phyloP scores from a whole-genome alignment of 306 rosid species.

The Mimosa pudica region DNA sequence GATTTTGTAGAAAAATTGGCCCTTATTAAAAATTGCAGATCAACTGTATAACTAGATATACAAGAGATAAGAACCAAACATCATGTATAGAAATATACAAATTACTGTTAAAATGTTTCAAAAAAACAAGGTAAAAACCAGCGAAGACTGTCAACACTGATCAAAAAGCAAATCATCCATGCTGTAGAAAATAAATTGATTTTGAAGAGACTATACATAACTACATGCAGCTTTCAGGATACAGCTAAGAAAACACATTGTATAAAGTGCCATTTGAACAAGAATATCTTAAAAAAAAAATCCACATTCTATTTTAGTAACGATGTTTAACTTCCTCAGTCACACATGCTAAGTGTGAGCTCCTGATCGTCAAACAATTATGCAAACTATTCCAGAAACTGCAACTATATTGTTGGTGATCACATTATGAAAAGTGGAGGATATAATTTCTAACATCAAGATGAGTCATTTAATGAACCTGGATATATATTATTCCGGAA shows the following conservation, averaged over 20 bases:
- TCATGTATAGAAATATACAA: slow-evolving; percentile 15
- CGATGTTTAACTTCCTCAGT: not conserved
- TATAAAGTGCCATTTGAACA: not conserved
- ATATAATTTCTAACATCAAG: not conserved
- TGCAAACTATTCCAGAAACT: not conserved
- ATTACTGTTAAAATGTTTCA: not conserved
- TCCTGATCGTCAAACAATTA: not conserved
- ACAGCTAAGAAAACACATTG: not conserved
- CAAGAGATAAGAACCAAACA: slow-evolving; percentile 26
- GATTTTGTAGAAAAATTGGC: slow-evolving; percentile 34
- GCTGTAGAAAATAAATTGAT: not conserved
- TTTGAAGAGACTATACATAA: not conserved
- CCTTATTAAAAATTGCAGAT: slow-evolving; percentile 10
- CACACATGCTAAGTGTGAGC: not conserved
- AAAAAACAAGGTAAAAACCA: not conserved
- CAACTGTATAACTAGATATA: slow-evolving; percentile 15
- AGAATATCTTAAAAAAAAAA: not conserved
- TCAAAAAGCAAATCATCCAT: slow-evolving; percentile 4
- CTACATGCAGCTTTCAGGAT: not conserved
- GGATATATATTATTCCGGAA: slow-evolving; percentile 98
- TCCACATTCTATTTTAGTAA: not conserved
- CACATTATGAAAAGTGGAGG: not conserved
- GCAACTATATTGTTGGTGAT: slow-evolving; percentile 4
- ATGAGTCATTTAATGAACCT: slow-evolving; percentile 50
- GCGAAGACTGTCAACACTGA: not conserved